These are phyloP conservation scores for Nitzschia inconspicua DNA, from an alignment of 108 stramenopile species.

Conservation along the genomic window DNA sequence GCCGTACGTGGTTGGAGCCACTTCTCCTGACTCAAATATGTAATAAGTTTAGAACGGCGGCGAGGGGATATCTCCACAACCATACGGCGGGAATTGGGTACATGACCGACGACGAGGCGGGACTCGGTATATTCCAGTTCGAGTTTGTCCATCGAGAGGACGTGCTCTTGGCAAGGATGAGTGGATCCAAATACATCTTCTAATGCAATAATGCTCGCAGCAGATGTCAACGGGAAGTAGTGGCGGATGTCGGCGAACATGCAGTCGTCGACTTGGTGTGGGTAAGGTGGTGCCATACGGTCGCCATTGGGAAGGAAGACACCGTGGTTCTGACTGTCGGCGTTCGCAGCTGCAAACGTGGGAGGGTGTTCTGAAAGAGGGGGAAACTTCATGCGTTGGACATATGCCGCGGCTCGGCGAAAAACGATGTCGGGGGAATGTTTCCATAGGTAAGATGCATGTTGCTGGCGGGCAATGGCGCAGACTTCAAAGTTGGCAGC, in stretches of 20 bases:
- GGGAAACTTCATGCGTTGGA: too few species aligned
- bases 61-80: not conserved
- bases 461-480: too few species aligned
- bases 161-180: not conserved
- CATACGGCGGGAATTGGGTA: not conserved
- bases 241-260: not conserved
- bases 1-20: too few species aligned
- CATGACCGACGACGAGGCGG: not conserved
- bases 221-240: not conserved
- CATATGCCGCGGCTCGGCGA: too few species aligned
- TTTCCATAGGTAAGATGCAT: too few species aligned
- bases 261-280: conserved; percentile 17
- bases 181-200: not conserved
- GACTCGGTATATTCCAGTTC: not conserved
- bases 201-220: conserved; percentile 7
- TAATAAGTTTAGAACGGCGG: not conserved
- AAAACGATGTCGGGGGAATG: too few species aligned
- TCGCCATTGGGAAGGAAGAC: too few species aligned
- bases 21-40: conserved; percentile 6
- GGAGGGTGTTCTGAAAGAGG: too few species aligned
- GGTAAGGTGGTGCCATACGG: too few species aligned
- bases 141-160: conserved; percentile 1
- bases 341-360: too few species aligned
- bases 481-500: too few species aligned
- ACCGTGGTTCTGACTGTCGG: too few species aligned